Evolutionary conservation across 139 green algal genomes (phyloP).

Genomic region (Closterium sp.): DNA sequence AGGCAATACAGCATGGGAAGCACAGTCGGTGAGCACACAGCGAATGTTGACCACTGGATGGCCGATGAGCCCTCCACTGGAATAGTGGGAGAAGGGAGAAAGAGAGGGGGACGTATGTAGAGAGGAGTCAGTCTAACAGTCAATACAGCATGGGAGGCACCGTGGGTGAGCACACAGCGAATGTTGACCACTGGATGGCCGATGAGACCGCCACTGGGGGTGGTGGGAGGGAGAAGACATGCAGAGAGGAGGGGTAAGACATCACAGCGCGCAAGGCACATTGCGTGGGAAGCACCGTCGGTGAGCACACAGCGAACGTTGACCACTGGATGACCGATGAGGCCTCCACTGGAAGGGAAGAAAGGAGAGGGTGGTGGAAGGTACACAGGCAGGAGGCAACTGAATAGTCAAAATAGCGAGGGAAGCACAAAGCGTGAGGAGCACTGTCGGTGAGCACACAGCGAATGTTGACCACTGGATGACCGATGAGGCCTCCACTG

Average conservation of each 20-base stretch:
- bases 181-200: constrained; percentile 65
- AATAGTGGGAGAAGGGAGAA: neutral
- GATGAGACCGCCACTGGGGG: constrained; percentile 46
- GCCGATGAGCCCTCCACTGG: constrained; percentile 53
- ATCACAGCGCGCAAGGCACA: constrained; percentile 40
- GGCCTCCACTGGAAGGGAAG: constrained; percentile 33
- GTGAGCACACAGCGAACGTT: constrained; percentile 85
- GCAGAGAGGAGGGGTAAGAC: neutral
- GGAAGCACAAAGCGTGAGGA: constrained; percentile 75
- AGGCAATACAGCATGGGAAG: constrained; percentile 88
- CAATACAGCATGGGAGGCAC: constrained; percentile 87
- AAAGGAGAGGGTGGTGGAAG: too few relatives aligned
- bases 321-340: constrained; percentile 57
- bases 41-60: constrained; percentile 64
- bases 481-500: too few relatives aligned
- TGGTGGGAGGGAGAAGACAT: too few relatives aligned
- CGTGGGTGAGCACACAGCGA: constrained; percentile 58
- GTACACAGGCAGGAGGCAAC: too few relatives aligned
- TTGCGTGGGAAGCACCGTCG: constrained; percentile 86
- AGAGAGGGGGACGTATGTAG: too few relatives aligned
- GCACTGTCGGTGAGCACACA: constrained; percentile 92
- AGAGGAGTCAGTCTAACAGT: too few relatives aligned
- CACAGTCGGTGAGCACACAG: constrained; percentile 89
- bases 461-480: constrained; percentile 64
- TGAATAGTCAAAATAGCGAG: too few relatives aligned